Base-by-base conservation (phyloP, 108 stramenopile species). In the Cyclostephanos tholiformis region DNA sequence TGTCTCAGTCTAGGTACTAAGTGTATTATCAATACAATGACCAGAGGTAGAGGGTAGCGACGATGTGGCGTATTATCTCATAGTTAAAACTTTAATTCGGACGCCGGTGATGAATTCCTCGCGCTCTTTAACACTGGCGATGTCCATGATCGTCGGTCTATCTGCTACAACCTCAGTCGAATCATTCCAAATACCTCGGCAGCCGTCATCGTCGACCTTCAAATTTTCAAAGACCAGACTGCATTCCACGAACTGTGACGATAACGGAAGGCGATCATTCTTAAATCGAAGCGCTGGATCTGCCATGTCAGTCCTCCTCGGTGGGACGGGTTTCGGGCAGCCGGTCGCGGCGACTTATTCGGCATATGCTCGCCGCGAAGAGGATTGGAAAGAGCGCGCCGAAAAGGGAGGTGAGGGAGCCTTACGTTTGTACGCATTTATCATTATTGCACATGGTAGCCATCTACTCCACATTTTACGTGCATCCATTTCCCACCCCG, bases 381-480 rank as follows among this genome's bases (percentile, higher is more conserved):
- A 94, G 71, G 93, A 95, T 56, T 95, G 93, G 93, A 72, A 92
- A 52, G 68, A 79, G 52, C 85, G 92, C 26, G 29, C 68, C 36
- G 59, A 73, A 9, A 89, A 77, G 26, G 90, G 90, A 46, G 84
- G 84, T 85, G 71, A 84, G 84, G 19, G 58, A 26, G 26, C 56
- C 26, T 26, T 29, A 29, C 27, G n/a, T 25, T 25, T 29, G 6
- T 26, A 55, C 26, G 9, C 16, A 55, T n/a, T n/a, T n/a, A n/a
- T n/a, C n/a, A n/a, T n/a, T 19, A 20, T 25, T 53, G 13, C 56
- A n/a, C 25, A 0, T 32, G 14, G 20, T 41, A n/a, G 19, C 17
- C 17, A 22, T 0, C 22, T 19, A 19, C 23, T 22, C 22, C 29
- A 62, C 22, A 4, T 20, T 50, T 60, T 2, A 22, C 62, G n/a